These are phyloP conservation scores for Mucor velutinosus DNA, from an alignment of 371 early-diverging fungal species.

Conservation along the genomic window DNA sequence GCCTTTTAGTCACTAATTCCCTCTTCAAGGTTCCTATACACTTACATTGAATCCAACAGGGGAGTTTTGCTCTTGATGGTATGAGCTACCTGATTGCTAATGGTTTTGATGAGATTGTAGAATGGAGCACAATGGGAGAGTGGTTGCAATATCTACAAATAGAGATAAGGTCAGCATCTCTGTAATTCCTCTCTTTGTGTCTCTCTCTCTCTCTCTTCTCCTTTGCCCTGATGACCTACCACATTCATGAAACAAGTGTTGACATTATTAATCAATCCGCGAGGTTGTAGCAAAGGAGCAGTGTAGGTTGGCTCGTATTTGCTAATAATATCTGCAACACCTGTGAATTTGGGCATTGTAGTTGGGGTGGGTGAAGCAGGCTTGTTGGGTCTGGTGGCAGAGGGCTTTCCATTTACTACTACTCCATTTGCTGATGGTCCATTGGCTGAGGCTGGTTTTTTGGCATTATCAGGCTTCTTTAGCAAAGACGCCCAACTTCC, in stretches of 20 bases:
- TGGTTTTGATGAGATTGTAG: slow-evolving; percentile 76
- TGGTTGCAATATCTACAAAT: slow-evolving; percentile 75
- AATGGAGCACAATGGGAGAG: slow-evolving; percentile 89
- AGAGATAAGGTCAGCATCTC: background rate
- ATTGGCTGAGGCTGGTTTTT: slow-evolving; percentile 12
- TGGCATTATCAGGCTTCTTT: slow-evolving; percentile 35
- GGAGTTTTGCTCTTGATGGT: slow-evolving; percentile 79
- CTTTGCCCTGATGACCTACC: slow-evolving; percentile 35
- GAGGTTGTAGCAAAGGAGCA: slow-evolving; percentile 71
- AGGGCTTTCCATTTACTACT: slow-evolving; percentile 14
- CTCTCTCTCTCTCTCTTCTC: background rate
- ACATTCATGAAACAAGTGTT: slow-evolving; percentile 98
- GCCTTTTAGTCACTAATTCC: background rate
- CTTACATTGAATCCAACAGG: slow-evolving; percentile 82
- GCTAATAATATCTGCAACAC: slow-evolving; percentile 59
- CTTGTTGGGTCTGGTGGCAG: slow-evolving; percentile 13
- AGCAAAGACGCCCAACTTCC: slow-evolving; percentile 65
- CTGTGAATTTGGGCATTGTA: slow-evolving; percentile 46
- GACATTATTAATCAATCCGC: slow-evolving; percentile 93
- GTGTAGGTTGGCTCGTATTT: slow-evolving; percentile 56
- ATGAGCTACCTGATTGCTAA: slow-evolving; percentile 67
- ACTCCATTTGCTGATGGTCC: slow-evolving; percentile 12
- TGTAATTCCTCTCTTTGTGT: background rate
- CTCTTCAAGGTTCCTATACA: background rate
- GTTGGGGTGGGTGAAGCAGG: slow-evolving; percentile 23